phyloP scores from a whole-genome alignment of 352 stramenopile genomes.

The Pythium vanterpoolii region DNA sequence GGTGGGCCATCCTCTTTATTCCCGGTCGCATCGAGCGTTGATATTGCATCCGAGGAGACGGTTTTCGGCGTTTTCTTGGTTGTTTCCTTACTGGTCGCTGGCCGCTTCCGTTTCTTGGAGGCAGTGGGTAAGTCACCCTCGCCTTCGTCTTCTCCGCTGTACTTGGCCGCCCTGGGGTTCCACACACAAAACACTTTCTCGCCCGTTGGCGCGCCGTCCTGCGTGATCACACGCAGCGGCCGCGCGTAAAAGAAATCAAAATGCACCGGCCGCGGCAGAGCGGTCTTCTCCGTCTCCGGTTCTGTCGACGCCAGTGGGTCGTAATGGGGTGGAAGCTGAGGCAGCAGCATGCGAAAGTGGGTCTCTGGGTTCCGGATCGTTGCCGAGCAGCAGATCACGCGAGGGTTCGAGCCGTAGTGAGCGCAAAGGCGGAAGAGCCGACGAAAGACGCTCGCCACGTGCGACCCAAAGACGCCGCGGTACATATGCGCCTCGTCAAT shows the following conservation, averaged over 20 bases:
- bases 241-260: constrained; percentile 66
- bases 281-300: neutral
- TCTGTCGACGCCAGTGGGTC: neutral
- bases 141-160: constrained; percentile 9
- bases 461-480: constrained; percentile 81
- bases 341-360: constrained; percentile 92
- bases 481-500: constrained; percentile 95
- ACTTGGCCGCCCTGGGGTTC: constrained; percentile 77
- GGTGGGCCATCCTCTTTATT: constrained; percentile 18
- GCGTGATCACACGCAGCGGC: constrained; percentile 68
- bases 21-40: neutral
- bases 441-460: constrained; percentile 87
- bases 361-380: constrained; percentile 93
- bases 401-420: constrained; percentile 72
- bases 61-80: neutral
- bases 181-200: constrained; percentile 95
- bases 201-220: constrained; percentile 88
- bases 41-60: neutral
- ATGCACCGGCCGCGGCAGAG: constrained; percentile 30
- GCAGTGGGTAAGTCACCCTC: neutral
- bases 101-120: constrained; percentile 3
- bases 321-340: constrained; percentile 37
- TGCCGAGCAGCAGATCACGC: constrained; percentile 95
- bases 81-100: neutral
- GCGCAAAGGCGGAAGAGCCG: constrained; percentile 88